phyloP scores from a whole-genome alignment of 495 filamentous ascomycete genomes.

The Aspergillus wentii region DNA sequence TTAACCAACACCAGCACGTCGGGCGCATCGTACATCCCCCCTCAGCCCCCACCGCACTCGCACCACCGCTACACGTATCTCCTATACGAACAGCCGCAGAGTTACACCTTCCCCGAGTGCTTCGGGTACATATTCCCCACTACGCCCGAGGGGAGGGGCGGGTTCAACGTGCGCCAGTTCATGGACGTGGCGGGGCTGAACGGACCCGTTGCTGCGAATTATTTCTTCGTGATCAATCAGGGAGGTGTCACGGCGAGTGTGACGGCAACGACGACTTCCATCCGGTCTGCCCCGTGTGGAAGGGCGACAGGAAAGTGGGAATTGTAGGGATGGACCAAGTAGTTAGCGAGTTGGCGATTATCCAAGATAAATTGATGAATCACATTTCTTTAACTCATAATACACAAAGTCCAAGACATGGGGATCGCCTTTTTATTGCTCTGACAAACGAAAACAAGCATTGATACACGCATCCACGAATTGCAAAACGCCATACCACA shows the following conservation, averaged over 20 bases:
- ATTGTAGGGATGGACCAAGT: background rate
- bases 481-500: too few relatives aligned
- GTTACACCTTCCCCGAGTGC: constrained; percentile 23
- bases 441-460: too few relatives aligned
- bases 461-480: too few relatives aligned
- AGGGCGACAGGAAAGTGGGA: constrained; percentile 7
- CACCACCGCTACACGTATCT: constrained; percentile 36
- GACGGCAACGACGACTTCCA: constrained; percentile 22
- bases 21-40: constrained; percentile 26
- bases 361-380: too few relatives aligned
- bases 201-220: constrained; percentile 29
- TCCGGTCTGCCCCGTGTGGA: constrained; percentile 12
- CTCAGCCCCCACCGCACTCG: constrained; percentile 25
- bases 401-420: too few relatives aligned
- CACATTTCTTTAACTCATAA: too few relatives aligned
- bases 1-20: background rate
- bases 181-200: constrained; percentile 20
- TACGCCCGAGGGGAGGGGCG: constrained; percentile 17
- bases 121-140: constrained; percentile 24
- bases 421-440: too few relatives aligned
- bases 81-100: constrained; percentile 25
- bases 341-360: too few relatives aligned
- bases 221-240: constrained; percentile 26
- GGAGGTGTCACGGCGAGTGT: background rate
- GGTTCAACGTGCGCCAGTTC: constrained; percentile 29